Evolutionary conservation across 192 early-diverging fungal species (phyloP).

Genomic region (Thamnidium elegans): DNA sequence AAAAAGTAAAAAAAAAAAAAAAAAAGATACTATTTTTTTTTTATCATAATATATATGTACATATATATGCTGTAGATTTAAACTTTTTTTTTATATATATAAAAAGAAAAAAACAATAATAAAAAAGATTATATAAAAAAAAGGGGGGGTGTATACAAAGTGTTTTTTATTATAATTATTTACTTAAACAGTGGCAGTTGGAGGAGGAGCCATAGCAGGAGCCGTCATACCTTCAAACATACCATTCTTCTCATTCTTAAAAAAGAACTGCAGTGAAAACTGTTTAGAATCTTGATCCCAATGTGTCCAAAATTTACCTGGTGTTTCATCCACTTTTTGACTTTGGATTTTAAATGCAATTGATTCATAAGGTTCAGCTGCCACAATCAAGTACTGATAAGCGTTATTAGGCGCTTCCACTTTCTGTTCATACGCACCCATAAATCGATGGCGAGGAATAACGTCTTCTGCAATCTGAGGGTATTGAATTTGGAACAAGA

Average conservation of each 20-base stretch:
- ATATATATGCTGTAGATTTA: too few species aligned
- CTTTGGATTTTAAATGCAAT: constrained; percentile 93
- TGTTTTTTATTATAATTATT: background rate
- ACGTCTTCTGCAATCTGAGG: constrained; percentile 85
- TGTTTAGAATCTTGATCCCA: constrained; percentile 91
- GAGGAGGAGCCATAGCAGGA: constrained; percentile 8
- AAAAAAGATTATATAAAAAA: background rate
- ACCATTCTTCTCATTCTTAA: constrained; percentile 56
- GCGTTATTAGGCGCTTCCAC: constrained; percentile 82
- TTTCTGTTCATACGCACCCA: constrained; percentile 95
- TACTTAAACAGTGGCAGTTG: background rate
- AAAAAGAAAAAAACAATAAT: background rate
- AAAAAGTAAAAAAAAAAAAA: background rate
- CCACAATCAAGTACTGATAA: constrained; percentile 92
- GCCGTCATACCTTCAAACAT: constrained; percentile 31
- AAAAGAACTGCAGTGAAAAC: constrained; percentile 93
- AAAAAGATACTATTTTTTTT: background rate
- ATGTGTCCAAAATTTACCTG: constrained; percentile 87
- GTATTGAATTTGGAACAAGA: constrained; percentile 93
- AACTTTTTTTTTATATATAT: background rate
- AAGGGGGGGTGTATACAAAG: background rate
- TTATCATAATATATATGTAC: background rate
- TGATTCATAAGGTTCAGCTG: constrained; percentile 94
- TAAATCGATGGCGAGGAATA: constrained; percentile 90
- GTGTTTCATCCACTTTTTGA: constrained; percentile 84